These are phyloP conservation scores for Lachancea sp. DNA, from an alignment of 805 yeast species.

Conservation along the genomic window DNA sequence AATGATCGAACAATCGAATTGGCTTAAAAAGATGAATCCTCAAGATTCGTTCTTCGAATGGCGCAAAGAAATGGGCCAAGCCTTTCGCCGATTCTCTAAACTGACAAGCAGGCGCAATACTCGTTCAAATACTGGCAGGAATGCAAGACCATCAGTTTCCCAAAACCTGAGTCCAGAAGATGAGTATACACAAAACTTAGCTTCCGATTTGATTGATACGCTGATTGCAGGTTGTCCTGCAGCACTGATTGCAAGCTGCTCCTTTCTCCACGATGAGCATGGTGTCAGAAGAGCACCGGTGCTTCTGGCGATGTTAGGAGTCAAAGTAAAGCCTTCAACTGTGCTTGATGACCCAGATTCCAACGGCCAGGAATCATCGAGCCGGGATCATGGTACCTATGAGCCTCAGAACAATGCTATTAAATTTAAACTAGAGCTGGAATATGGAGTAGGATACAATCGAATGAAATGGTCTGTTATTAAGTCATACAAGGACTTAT, in stretches of 20 bases:
- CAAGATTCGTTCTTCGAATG: constrained; percentile 19
- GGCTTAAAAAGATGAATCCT: constrained; percentile 8
- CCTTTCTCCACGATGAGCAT: constrained; percentile 68
- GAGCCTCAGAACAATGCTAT: constrained; percentile 25
- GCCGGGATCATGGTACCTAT: not conserved
- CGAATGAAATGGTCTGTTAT: constrained; percentile 74
- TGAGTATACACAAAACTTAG: constrained; percentile 25
- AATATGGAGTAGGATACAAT: constrained; percentile 82
- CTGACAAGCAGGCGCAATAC: constrained; percentile 11
- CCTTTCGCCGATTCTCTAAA: constrained; percentile 22
- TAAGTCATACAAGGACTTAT: constrained; percentile 64
- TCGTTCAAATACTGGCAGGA: constrained; percentile 5
- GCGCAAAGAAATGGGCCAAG: constrained; percentile 28
- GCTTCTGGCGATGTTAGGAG: constrained; percentile 62
- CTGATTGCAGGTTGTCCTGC: constrained; percentile 66
- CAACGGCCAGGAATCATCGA: not conserved
- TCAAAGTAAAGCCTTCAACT: constrained; percentile 48
- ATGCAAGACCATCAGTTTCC: not conserved
- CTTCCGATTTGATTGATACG: constrained; percentile 44
- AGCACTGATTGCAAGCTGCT: constrained; percentile 65
- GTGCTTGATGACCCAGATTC: constrained; percentile 24
- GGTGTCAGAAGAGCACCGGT: constrained; percentile 78
- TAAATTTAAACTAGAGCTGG: constrained; percentile 63
- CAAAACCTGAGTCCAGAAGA: constrained; percentile 12
- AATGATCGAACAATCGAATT: constrained; percentile 7